Evolutionary conservation across 768 basidiomycete species (phyloP), one percentile per base, ranked within the genome.

Genomic region (Xerocomellus chrysenteron): DNA sequence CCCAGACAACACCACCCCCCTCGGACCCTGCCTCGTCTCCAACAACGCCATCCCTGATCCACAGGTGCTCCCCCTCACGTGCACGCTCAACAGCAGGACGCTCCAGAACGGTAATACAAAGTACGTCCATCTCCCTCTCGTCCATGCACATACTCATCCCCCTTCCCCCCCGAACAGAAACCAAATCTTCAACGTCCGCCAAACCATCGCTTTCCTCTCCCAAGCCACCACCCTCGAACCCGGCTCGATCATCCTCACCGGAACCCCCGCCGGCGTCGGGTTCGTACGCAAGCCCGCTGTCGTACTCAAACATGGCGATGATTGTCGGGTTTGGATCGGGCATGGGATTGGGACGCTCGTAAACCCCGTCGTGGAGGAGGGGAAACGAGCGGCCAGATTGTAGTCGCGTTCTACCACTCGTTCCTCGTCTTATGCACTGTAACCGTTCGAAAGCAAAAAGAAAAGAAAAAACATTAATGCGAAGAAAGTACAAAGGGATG

Each of bases 201-300:
- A 87, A 67, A 90, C 90, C 1, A 77, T 94, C 43, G 77, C 91
- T 0, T 90, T 85, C 77, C 83, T 94, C 44, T 92, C 90, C 0
- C 89, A 92, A 66, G 90, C 84, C 4, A 93, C 91, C 7, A 93
- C 92, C 0, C 82, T 94, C 19, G 83, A 83, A 61, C 86, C 89
- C 0, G 92, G 92, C 0, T 84, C 88, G 1, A 76, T 93, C 64
- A 93, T 94, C 63, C 79, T 93, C 61, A 94, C 92, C 2, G 87
- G 88, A 6, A 90, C 88, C 36, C 90, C 90, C 2, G 85, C 87
- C 54, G 92, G 90, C 24, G 89, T 92, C 14, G 92, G 92, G 2
- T 92, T 87, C 61, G 85, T 83, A 39, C 83, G 81, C 71, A 83
- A 84, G 47, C 90, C 91, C 1, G 79, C 85, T 2, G 45, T 87